Percentiles rank a stretch among this genome's conserved stretches.
Evolutionary conservation across 2,329 filamentous ascomycete genomes (phyloP).

Genomic region (Chaetomiaceae sp.): DNA sequence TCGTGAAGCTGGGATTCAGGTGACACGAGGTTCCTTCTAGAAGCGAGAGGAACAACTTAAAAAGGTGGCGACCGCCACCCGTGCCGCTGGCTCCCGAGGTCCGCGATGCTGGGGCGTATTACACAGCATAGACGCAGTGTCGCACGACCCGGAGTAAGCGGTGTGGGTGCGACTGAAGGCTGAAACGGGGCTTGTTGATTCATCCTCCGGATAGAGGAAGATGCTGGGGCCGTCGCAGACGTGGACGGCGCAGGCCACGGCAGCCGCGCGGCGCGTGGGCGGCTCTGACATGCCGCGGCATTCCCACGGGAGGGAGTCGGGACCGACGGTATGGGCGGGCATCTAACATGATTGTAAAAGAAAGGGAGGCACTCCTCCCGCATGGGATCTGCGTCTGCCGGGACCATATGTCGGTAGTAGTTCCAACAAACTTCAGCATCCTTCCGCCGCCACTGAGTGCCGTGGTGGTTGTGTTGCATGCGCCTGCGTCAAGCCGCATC

Average conservation of each 20-base stretch:
- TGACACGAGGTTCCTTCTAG: not conserved
- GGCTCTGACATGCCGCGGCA: not conserved
- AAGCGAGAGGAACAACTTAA: not conserved
- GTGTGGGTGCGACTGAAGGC: too few relatives aligned
- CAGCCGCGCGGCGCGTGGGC: not conserved
- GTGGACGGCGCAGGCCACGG: not conserved
- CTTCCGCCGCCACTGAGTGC: not conserved
- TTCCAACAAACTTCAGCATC: not conserved
- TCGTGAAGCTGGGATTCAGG: not conserved
- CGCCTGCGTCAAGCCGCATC: not conserved
- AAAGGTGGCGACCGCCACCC: not conserved
- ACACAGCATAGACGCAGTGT: too few relatives aligned
- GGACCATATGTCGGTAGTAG: not conserved
- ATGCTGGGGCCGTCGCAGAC: not conserved
- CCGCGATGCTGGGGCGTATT: not conserved
- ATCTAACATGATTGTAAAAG: too few relatives aligned
- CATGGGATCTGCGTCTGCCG: not conserved
- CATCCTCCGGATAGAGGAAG: not conserved
- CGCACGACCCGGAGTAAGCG: too few relatives aligned
- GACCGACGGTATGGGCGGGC: not conserved
- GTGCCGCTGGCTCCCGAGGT: not conserved
- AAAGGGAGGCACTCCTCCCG: not conserved
- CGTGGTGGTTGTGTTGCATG: not conserved
- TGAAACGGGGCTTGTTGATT: not conserved
- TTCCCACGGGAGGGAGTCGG: constrained; percentile 2